Evolutionary conservation across 2,329 filamentous ascomycete species (phyloP), one percentile per base, ranked within the genome.

Genomic region (Aspergillus tubingensis): DNA sequence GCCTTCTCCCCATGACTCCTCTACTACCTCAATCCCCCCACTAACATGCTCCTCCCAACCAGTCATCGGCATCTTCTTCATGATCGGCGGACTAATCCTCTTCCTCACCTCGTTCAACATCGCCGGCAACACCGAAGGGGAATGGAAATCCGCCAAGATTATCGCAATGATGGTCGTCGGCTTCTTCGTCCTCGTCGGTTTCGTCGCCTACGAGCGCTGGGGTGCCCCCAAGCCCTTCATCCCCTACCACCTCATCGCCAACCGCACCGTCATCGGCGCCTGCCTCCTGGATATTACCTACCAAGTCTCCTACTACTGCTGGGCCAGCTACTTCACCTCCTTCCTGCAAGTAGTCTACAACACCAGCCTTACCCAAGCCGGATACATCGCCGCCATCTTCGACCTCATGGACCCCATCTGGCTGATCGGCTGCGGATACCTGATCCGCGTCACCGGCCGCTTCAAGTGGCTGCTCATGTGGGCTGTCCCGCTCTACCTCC

Each of bases 81-180:
- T 89, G 56, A 80, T 82, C n/a, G 78, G 75, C 1, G 88, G 86
- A 0, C 82, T 88, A 66, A 79, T 83, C 2, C 76, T 90, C 27
- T 61, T 66, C 27, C 59, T 66, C 8, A 23, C 54, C 23, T 41
- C 64, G 2, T 85, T 90, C 72, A 84, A 77, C 39, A 78, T 90
- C 8, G 76, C 79, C 58, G 60, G 66, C 2, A 71, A 55, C 8
- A 36, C 41, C 63, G 30, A 72, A 76, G 13, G 64, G 68, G 15
- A 62, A 73, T 30, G 71, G 74, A 13, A 67, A 3, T 77, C 79
- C 0, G 73, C 78, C 8, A 68, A 79, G 19, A 80, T 85, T 64
- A 80, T 85, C 57, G 73, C 72, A 39, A 80, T 86, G 71, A 68
- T 79, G 8, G 77, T 86, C 3, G 67, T 88, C 30, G 87, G 87